These are phyloP conservation scores for Suhomyces panamericanus DNA, from an alignment of 1,139 yeast genomes.

Conservation along the genomic window DNA sequence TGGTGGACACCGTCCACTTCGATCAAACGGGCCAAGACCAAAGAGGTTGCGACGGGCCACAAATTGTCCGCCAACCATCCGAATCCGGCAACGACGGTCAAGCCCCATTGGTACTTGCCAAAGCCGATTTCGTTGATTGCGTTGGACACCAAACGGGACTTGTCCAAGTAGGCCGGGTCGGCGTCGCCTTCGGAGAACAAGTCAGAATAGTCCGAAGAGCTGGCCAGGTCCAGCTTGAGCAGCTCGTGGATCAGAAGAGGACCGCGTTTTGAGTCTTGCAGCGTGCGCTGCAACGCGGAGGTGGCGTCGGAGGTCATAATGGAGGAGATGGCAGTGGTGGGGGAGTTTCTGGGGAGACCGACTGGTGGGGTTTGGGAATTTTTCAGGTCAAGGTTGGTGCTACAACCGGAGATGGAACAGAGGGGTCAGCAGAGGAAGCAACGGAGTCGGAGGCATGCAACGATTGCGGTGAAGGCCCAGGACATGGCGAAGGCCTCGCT, in stretches of 20 bases:
- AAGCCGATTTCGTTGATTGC: constrained; percentile 45
- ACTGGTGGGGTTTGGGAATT: too few relatives aligned
- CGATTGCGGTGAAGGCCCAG: too few relatives aligned
- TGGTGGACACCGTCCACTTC: constrained; percentile 43
- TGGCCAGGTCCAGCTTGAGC: constrained; percentile 4
- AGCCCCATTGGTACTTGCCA: constrained; percentile 43
- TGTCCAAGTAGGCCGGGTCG: constrained; percentile 30
- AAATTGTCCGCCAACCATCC: constrained; percentile 49
- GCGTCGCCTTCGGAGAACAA: constrained; percentile 14
- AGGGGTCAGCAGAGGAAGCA: too few relatives aligned
- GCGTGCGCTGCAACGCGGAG: not conserved
- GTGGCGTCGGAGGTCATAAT: not conserved
- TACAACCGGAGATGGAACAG: too few relatives aligned
- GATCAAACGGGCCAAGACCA: constrained; percentile 34
- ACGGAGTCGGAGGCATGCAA: too few relatives aligned
- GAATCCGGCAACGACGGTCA: constrained; percentile 46
- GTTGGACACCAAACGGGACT: constrained; percentile 33
- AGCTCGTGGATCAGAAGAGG: constrained; percentile 7
- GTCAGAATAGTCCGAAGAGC: constrained; percentile 9
- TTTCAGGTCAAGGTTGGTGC: too few relatives aligned
- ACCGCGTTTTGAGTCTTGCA: constrained; percentile 1
- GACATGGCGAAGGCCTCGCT: not conserved
- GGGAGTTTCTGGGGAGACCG: too few relatives aligned
- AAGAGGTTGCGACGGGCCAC: constrained; percentile 44
- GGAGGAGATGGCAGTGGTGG: not conserved